Conservation (phyloP, 1,284 basidiomycete genomes). For the Trichosporon sp. region DNA sequence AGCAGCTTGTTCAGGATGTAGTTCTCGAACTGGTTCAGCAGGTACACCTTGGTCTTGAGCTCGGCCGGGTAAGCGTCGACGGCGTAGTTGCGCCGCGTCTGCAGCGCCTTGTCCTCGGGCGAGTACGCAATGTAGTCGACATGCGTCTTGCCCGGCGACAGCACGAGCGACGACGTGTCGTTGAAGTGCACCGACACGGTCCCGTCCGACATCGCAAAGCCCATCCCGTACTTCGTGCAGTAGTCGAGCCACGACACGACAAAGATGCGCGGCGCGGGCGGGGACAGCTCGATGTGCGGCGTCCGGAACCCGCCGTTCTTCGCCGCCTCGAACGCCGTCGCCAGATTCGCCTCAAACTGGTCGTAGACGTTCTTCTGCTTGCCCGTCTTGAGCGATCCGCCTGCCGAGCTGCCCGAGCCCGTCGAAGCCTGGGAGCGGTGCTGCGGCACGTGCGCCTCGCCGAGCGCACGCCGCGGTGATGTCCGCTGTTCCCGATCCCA, state of each 20-base stretch:
- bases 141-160: constrained; percentile 80
- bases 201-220: constrained; percentile 91
- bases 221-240: constrained; percentile 97
- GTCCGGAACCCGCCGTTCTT: constrained; percentile 10
- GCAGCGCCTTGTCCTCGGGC: constrained; percentile 28
- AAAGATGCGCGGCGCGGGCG: constrained; percentile 74
- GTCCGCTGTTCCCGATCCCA: constrained; percentile 3
- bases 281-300: constrained; percentile 50
- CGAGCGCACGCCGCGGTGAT: constrained; percentile 8
- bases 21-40: constrained; percentile 84
- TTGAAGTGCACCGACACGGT: constrained; percentile 94
- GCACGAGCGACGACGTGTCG: constrained; percentile 79
- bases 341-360: constrained; percentile 58
- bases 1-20: constrained; percentile 87
- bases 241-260: constrained; percentile 98
- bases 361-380: constrained; percentile 14
- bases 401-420: background rate
- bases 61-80: constrained; percentile 51
- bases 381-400: background rate
- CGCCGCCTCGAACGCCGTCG: constrained; percentile 42
- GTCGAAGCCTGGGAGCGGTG: background rate
- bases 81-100: constrained; percentile 41
- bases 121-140: constrained; percentile 67
- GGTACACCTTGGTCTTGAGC: constrained; percentile 78
- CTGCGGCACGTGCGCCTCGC: constrained; percentile 10